Base-by-base conservation (phyloP, 129 eudicot genomes). In the Smallanthus sonchifolius region DNA sequence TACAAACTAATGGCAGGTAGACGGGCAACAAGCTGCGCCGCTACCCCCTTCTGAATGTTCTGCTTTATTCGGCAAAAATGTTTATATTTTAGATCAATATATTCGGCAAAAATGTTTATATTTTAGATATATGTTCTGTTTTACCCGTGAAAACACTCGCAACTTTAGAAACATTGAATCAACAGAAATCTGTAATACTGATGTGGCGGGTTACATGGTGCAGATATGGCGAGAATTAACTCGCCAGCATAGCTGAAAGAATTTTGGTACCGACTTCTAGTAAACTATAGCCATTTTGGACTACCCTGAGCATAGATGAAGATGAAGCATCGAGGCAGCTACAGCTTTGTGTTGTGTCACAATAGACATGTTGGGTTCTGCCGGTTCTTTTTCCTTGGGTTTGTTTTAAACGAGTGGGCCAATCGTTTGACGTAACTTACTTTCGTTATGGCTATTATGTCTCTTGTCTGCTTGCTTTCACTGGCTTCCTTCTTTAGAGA, bases 391-490 rank as follows among this genome's bases (percentile, higher is more conserved):
- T 32, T 82, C 40, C 75, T 42, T 49, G 28, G 32, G 24, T 77
- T 82, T 56, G 83, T 84, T 83, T 86, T 86, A 14, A 86, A 69
- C 38, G 79, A 77, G 55, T 61, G 86, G 77, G 88, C 86, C 68
- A 87, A 67, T 11, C 63, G 87, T 59, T 74, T 84, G 16, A 89
- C 85, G 71, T 83, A 77, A 70, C 82, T 67, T 42, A 68, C 19
- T 61, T 82, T 89, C 38, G 80, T 30, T 44, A 72, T 56, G 9
- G 75, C 72, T 35, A 84, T 19, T 20, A 51, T 75, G 35, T 76
- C 85, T 35, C 79, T 79, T 61, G 43, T 45, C 14, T 49, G 59
- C 70, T 83, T 86, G 5, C 32, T 39, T 39, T 77, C 79, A 45
- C 69, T 75, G 36, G 75, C 75, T 28, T 80, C 84, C 75, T 73